phyloP scores from a whole-genome alignment of 306 rosid genomes.

The Fagus crenata region DNA sequence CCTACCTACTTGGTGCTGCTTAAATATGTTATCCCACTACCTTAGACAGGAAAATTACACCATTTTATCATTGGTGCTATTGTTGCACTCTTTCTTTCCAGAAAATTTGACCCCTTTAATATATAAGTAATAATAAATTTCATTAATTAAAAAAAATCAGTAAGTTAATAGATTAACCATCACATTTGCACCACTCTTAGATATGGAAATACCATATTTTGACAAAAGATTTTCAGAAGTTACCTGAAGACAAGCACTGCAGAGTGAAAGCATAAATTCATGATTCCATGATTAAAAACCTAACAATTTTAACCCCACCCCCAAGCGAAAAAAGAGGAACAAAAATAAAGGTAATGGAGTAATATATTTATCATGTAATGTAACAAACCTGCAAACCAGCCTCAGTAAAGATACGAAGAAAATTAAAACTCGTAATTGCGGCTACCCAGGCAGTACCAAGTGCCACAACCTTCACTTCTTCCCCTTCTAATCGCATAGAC shows the following conservation, averaged over 20 bases:
- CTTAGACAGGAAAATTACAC: not conserved
- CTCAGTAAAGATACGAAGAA: slow-evolving; percentile 83
- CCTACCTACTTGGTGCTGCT: not conserved
- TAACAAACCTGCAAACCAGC: slow-evolving; percentile 93
- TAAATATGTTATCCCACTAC: not conserved
- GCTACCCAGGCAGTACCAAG: slow-evolving; percentile 90
- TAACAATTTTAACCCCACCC: not conserved
- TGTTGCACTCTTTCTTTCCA: not conserved
- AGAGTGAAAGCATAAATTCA: not conserved
- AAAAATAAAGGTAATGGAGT: not conserved
- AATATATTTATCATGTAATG: not conserved
- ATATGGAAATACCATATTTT: not conserved
- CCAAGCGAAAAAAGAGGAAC: not conserved
- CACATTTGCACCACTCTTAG: not conserved
- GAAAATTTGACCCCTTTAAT: not conserved
- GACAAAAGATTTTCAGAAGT: not conserved
- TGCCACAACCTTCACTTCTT: slow-evolving; percentile 91
- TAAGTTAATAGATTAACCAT: not conserved
- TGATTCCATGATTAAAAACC: not conserved
- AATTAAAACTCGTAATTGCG: slow-evolving; percentile 80
- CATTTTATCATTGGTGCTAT: not conserved
- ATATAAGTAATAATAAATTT: too few relatives aligned
- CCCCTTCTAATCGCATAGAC: slow-evolving; percentile 97
- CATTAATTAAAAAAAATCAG: too few relatives aligned
- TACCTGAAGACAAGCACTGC: not conserved